These are phyloP conservation scores for Wickerhamiella occidentalis DNA, from an alignment of 805 yeast species.

Conservation along the genomic window DNA sequence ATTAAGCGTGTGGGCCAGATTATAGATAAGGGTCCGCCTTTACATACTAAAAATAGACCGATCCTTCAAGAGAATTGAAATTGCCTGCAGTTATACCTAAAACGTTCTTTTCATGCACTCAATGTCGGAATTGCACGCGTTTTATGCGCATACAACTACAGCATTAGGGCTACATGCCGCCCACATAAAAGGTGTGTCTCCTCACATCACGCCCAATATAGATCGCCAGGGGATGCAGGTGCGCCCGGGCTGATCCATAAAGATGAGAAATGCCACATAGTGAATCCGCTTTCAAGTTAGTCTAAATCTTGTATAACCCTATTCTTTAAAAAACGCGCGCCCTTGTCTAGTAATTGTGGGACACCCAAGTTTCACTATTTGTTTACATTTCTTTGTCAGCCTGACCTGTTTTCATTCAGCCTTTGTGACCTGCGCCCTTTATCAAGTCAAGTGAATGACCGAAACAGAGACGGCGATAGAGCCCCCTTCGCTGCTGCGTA, in stretches of 20 bases:
- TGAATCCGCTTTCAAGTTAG: no score
- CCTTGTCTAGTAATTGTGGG: background rate
- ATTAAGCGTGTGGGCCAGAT: background rate
- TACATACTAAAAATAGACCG: background rate
- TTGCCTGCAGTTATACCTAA: background rate
- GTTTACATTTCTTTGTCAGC: conserved; percentile 3
- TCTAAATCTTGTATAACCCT: no score
- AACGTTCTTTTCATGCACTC: no score
- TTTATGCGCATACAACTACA: background rate
- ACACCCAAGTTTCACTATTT: background rate
- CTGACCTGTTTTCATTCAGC: conserved; percentile 1
- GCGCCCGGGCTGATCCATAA: background rate
- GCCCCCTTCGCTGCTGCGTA: conserved; percentile 9
- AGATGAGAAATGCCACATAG: no score
- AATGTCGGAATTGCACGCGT: background rate
- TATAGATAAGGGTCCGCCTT: background rate
- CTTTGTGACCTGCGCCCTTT: conserved; percentile 1
- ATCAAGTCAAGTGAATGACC: background rate
- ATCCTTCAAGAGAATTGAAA: background rate
- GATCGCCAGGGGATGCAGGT: background rate
- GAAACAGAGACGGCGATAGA: conserved; percentile 5
- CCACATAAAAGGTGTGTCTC: background rate
- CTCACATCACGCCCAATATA: background rate
- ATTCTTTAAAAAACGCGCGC: background rate
- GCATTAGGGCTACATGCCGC: background rate